Evolutionary conservation across 1,139 yeast genomes (phyloP).

Genomic region (Kodamaea plutei): DNA sequence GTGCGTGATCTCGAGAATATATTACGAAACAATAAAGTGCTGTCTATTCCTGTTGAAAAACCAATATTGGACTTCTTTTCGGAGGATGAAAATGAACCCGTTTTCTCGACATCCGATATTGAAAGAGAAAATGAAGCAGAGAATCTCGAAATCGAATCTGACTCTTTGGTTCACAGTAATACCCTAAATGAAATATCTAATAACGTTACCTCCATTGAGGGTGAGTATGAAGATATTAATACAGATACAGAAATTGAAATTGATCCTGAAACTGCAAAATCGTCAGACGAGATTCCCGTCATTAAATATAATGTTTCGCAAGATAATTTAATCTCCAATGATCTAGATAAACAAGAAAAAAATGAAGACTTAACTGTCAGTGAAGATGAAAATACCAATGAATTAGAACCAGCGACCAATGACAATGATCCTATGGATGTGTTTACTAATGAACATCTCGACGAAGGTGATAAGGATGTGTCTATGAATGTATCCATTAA

Average conservation of each 20-base stretch:
- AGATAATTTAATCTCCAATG: no score
- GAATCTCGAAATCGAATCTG: neutral
- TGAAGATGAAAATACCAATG: constrained; percentile 13
- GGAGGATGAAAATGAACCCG: neutral
- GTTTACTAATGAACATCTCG: constrained; percentile 5
- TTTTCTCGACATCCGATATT: constrained; percentile 1
- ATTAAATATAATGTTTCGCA: no score
- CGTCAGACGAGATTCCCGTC: no score
- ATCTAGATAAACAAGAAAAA: no score
- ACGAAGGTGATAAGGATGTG: constrained; percentile 1
- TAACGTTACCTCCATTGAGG: no score
- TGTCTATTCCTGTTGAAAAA: constrained; percentile 1
- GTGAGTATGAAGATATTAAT: no score
- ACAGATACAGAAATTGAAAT: no score
- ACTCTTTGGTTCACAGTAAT: no score
- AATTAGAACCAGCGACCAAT: neutral
- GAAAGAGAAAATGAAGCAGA: neutral
- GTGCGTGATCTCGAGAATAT: constrained; percentile 27
- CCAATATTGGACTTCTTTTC: constrained; percentile 4
- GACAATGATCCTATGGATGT: neutral
- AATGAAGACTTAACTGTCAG: constrained; percentile 6
- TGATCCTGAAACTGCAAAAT: no score
- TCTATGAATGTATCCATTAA: neutral
- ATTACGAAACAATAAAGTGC: constrained; percentile 7
- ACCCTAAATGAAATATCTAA: no score